Evolutionary conservation across 768 basidiomycete genomes (phyloP).

Genomic region (Termitomyces titanicus): DNA sequence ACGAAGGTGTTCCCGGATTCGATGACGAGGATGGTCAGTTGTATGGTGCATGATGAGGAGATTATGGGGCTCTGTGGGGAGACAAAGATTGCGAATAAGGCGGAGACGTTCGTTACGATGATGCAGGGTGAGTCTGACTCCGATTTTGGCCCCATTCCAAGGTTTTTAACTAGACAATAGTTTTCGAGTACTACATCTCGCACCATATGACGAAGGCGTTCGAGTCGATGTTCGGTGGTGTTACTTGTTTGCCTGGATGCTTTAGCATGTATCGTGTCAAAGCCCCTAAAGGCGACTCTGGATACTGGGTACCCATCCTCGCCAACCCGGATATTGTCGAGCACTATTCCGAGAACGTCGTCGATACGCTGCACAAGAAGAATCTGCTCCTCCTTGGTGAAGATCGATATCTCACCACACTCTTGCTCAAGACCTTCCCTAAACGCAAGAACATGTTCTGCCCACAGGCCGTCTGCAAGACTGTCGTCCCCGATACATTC

Average conservation of each 20-base stretch:
- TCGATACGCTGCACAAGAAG: conserved; percentile 99
- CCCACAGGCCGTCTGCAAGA: conserved; percentile 98
- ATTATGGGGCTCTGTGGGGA: conserved; percentile 99
- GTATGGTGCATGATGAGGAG: conserved; percentile 95
- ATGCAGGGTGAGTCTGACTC: conserved; percentile 79
- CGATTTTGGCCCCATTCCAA: not conserved
- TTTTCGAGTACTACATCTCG: conserved; percentile 99
- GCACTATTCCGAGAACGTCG: conserved; percentile 99
- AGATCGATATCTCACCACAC: conserved; percentile 97
- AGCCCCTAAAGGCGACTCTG: conserved; percentile 92
- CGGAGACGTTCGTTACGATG: conserved; percentile 98
- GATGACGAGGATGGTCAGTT: conserved; percentile 90
- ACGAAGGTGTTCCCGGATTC: conserved; percentile 99
- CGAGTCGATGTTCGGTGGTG: conserved; percentile 99
- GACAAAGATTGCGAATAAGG: conserved; percentile 99
- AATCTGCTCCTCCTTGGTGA: conserved; percentile 95
- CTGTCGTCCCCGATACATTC: conserved; percentile 97
- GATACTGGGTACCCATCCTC: conserved; percentile 98
- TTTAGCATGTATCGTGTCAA: conserved; percentile 99
- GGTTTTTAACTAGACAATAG: conserved; percentile 35
- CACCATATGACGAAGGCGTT: conserved; percentile 99
- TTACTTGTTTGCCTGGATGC: conserved; percentile 98
- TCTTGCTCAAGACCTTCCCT: conserved; percentile 98
- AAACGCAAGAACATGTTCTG: conserved; percentile 99
- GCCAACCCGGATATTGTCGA: conserved; percentile 99